These are phyloP conservation scores for Fusarium sp. DNA, from an alignment of 2,329 filamentous ascomycete genomes.

Conservation along the genomic window DNA sequence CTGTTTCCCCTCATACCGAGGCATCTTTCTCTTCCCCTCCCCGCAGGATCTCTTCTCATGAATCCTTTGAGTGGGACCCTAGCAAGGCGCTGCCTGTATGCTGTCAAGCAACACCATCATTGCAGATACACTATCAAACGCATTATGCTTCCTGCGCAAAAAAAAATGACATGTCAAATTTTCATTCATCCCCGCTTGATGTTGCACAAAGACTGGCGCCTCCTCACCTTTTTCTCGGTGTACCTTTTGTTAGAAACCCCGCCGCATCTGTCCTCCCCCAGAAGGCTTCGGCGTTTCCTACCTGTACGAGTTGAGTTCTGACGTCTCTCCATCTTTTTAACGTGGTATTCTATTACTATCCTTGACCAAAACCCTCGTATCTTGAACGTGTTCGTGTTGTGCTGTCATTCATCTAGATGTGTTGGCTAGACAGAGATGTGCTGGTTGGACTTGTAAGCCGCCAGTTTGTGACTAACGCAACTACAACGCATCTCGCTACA, in stretches of 20 bases:
- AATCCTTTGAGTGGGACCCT: neutral
- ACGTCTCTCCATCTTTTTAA: neutral
- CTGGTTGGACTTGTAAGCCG: neutral
- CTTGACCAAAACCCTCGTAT: neutral
- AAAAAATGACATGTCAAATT: constrained; percentile 11
- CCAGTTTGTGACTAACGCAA: neutral
- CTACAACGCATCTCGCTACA: neutral
- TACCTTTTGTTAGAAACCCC: neutral
- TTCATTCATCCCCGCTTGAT: neutral
- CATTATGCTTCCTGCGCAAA: neutral
- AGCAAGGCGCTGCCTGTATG: neutral
- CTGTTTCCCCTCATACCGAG: neutral
- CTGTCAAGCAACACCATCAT: constrained; percentile 2
- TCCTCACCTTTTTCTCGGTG: constrained; percentile 3
- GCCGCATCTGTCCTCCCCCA: constrained; percentile 16
- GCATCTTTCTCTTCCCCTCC: neutral
- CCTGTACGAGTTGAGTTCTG: constrained; percentile 4
- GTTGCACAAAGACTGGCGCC: constrained; percentile 2
- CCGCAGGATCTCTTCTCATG: neutral
- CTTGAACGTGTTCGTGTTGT: neutral
- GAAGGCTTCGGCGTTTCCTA: neutral
- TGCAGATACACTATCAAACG: constrained; percentile 1
- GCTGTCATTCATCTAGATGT: neutral
- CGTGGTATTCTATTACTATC: neutral
- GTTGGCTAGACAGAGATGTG: neutral